Evolutionary conservation across 345 rosid genomes (phyloP).

Genomic region (Schrenkiella parvula): DNA sequence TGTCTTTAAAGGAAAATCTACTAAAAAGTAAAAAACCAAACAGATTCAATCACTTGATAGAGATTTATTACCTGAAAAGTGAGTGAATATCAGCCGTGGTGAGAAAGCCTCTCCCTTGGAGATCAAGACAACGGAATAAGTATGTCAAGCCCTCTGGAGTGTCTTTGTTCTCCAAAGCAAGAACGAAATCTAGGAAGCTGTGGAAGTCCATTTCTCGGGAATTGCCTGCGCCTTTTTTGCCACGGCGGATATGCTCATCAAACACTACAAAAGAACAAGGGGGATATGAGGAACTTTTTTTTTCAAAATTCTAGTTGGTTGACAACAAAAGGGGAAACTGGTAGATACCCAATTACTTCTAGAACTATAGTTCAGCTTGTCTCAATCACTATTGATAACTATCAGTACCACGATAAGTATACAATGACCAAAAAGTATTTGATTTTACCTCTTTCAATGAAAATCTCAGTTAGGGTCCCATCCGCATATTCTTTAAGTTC

Average conservation of each 20-base stretch:
- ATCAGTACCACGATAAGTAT: background rate
- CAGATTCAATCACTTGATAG: background rate
- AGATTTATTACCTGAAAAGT: slow-evolving; percentile 75
- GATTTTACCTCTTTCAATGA: slow-evolving; percentile 84
- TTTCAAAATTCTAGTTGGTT: background rate
- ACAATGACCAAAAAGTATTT: background rate
- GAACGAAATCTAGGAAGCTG: slow-evolving; percentile 91
- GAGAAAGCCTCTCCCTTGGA: slow-evolving; percentile 82
- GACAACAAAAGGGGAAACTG: background rate
- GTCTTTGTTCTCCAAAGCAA: slow-evolving; percentile 96
- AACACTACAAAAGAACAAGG: slow-evolving; percentile 47
- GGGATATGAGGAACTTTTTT: slow-evolving; percentile 6
- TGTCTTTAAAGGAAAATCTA: background rate
- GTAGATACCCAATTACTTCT: background rate
- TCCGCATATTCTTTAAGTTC: slow-evolving; percentile 97
- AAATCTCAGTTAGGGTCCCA: slow-evolving; percentile 91
- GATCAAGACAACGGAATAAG: slow-evolving; percentile 91
- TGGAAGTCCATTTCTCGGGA: slow-evolving; percentile 95
- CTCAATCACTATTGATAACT: background rate
- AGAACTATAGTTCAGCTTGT: background rate
- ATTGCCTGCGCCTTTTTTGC: slow-evolving; percentile 60
- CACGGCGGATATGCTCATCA: slow-evolving; percentile 92
- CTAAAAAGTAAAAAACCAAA: background rate
- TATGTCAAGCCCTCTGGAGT: slow-evolving; percentile 95
- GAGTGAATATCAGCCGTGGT: slow-evolving; percentile 97